Conservation (phyloP, 192 early-diverging fungal species). For the Podila epigama region DNA sequence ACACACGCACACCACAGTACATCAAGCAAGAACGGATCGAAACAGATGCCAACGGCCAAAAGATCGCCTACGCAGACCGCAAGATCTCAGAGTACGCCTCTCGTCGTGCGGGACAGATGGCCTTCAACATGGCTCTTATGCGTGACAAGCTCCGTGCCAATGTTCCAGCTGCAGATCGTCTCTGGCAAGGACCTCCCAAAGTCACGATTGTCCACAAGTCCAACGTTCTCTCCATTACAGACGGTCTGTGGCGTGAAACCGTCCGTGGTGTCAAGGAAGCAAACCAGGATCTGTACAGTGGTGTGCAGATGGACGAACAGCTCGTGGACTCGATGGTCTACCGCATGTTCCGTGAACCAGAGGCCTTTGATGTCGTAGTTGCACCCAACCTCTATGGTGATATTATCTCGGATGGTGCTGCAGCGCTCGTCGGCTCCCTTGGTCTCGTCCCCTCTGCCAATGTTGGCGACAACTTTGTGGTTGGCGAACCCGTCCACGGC, state of each 20-base stretch:
- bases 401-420: slow-evolving; percentile 96
- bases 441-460: slow-evolving; percentile 97
- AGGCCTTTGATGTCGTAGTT: slow-evolving; percentile 95
- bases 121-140: slow-evolving; percentile 90
- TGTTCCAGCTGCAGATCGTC: slow-evolving; percentile 58
- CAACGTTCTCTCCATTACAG: slow-evolving; percentile 92
- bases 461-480: slow-evolving; percentile 93
- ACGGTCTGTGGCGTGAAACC: slow-evolving; percentile 97
- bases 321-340: slow-evolving; percentile 99
- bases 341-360: slow-evolving; percentile 97
- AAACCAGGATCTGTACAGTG: slow-evolving; percentile 61
- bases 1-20: slow-evolving; percentile 71
- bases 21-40: slow-evolving; percentile 81
- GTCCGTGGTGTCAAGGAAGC: slow-evolving; percentile 76
- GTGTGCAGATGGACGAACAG: slow-evolving; percentile 92
- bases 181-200: slow-evolving; percentile 72
- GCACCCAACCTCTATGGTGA: slow-evolving; percentile 99
- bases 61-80: slow-evolving; percentile 86
- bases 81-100: slow-evolving; percentile 92
- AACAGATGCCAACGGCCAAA: slow-evolving; percentile 67
- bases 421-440: slow-evolving; percentile 93
- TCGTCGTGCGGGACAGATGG: slow-evolving; percentile 86
- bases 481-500: slow-evolving; percentile 96
- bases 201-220: slow-evolving; percentile 99
- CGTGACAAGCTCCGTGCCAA: slow-evolving; percentile 74